Percentiles rank a stretch among this genome's conserved stretches.
Conservation (phyloP, 495 filamentous ascomycete species). For the Aspergillus ellipticus region DNA sequence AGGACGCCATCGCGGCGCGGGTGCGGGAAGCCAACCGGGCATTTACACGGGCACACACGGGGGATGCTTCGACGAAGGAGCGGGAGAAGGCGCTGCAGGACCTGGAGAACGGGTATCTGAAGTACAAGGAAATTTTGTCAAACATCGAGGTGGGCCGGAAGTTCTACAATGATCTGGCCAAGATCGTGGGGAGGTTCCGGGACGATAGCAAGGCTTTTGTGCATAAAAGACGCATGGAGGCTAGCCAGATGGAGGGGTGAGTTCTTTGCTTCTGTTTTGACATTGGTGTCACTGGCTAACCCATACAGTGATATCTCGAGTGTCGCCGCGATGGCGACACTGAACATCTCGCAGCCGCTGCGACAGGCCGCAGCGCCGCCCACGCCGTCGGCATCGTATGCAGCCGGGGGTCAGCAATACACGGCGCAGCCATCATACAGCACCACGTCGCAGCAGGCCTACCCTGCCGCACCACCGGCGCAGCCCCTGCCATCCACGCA, state of each 20-base stretch:
- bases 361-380: background rate
- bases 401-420: too few species aligned
- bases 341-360: conserved; percentile 43
- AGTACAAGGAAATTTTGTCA: conserved; percentile 89
- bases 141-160: conserved; percentile 87
- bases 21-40: conserved; percentile 71
- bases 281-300: background rate
- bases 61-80: conserved; percentile 70
- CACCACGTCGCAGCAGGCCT: conserved; percentile 27
- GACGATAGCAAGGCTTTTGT: conserved; percentile 78
- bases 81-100: conserved; percentile 83
- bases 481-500: conserved; percentile 11
- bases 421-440: conserved; percentile 6
- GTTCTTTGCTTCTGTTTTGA: conserved; percentile 32
- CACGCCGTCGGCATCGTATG: background rate
- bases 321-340: conserved; percentile 53
- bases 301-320: conserved; percentile 55
- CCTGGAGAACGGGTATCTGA: conserved; percentile 87
- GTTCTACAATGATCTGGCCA: conserved; percentile 94
- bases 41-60: conserved; percentile 66
- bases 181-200: conserved; percentile 73
- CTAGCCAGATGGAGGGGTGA: conserved; percentile 63
- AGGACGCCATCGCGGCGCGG: conserved; percentile 64
- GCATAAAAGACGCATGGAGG: conserved; percentile 75
- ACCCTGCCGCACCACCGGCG: conserved; percentile 3